Evolutionary conservation across 75 land plant species (phyloP).

Genomic region (Cunninghamia lanceolata): DNA sequence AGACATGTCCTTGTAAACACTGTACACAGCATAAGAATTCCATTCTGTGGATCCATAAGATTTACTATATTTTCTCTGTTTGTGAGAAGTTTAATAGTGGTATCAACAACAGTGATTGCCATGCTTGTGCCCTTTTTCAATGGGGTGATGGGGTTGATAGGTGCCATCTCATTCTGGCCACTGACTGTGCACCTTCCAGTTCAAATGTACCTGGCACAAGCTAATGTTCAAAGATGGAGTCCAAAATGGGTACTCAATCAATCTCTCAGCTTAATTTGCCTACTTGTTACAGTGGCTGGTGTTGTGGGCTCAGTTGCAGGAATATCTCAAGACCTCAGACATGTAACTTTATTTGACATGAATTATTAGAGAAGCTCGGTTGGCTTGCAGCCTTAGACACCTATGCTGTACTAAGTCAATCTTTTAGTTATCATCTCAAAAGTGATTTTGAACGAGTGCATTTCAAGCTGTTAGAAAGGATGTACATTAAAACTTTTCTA

Average conservation of each 20-base stretch:
- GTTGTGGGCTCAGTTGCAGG: conserved; percentile 22
- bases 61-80: conserved; percentile 15
- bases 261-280: conserved; percentile 14
- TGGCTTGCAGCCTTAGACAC: no score
- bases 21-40: conserved; percentile 17
- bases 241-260: conserved; percentile 14
- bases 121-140: conserved; percentile 37
- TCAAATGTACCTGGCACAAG: conserved; percentile 21
- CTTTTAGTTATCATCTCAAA: no score
- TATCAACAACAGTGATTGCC: conserved; percentile 21
- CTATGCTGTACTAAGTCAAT: no score
- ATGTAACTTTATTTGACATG: neutral
- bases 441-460: no score
- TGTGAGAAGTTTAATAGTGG: conserved; percentile 18
- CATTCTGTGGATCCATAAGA: conserved; percentile 9
- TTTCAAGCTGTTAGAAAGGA: neutral
- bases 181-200: conserved; percentile 32
- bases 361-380: neutral
- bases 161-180: conserved; percentile 29
- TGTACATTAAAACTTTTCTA: no score
- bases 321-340: conserved; percentile 8
- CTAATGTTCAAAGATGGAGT: neutral
- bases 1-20: conserved; percentile 18
- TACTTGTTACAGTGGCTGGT: conserved; percentile 19
- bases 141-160: conserved; percentile 24